Evolutionary conservation across 129 eudicot genomes (phyloP).

Genomic region (Tagetes erecta): DNA sequence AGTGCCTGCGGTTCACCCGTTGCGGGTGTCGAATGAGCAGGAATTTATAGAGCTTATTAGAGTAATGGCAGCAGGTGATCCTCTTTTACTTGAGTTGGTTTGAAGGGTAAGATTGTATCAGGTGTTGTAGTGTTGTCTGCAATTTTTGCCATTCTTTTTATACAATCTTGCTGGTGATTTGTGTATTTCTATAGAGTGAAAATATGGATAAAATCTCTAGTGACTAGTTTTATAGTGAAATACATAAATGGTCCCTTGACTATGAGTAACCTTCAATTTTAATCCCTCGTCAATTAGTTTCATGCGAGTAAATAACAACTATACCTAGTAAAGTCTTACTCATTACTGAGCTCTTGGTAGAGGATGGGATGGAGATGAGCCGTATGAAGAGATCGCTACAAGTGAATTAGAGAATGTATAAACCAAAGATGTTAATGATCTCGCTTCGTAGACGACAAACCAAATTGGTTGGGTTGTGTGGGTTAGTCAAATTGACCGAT

Average conservation of each 20-base stretch:
- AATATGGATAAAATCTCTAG: slow-evolving; percentile 12
- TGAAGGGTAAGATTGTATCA: slow-evolving; percentile 36
- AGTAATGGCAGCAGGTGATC: slow-evolving; percentile 96
- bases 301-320: too few species aligned
- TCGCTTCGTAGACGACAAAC: not conserved
- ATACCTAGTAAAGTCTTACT: too few species aligned
- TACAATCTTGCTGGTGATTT: slow-evolving; percentile 37
- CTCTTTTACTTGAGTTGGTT: slow-evolving; percentile 84
- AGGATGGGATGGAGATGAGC: too few species aligned
- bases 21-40: slow-evolving; percentile 75
- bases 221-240: slow-evolving; percentile 22
- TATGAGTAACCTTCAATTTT: not conserved
- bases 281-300: not conserved
- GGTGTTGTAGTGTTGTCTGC: slow-evolving; percentile 33
- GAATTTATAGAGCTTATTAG: slow-evolving; percentile 89
- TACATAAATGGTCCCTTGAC: slow-evolving; percentile 7
- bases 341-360: too few species aligned
- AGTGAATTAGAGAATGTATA: too few species aligned
- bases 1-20: slow-evolving; percentile 75
- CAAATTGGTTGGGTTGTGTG: too few species aligned
- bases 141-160: slow-evolving; percentile 43
- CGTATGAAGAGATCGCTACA: too few species aligned
- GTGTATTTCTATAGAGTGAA: slow-evolving; percentile 22
- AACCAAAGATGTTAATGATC: too few species aligned
- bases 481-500: too few species aligned